A percentile compares a stretch with the other conserved stretches of the same genome.
These are phyloP conservation scores for Mimosa bimucronata DNA, from an alignment of 306 rosid genomes.

Conservation along the genomic window DNA sequence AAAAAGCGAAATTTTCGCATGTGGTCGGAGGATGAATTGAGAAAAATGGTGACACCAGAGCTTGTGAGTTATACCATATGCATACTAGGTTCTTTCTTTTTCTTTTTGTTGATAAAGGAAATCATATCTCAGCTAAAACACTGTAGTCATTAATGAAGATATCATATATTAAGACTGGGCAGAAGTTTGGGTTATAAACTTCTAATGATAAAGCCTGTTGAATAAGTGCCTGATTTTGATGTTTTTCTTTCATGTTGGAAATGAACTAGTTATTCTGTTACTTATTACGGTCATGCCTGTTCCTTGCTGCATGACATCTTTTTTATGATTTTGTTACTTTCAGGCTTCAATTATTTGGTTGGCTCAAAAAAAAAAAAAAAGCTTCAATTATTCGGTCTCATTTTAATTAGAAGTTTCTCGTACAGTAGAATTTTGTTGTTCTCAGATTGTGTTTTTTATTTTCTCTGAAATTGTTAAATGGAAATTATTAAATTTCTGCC, in stretches of 20 bases:
- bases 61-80: conserved; percentile 66
- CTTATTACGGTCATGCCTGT: conserved; percentile 11
- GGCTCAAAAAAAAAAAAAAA: no score
- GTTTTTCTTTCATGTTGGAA: conserved; percentile 26
- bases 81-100: conserved; percentile 23
- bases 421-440: background rate
- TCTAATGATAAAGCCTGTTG: conserved; percentile 8
- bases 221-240: conserved; percentile 6
- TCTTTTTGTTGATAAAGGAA: conserved; percentile 16
- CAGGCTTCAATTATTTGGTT: conserved; percentile 24
- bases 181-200: conserved; percentile 13
- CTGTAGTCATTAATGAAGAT: conserved; percentile 17
- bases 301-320: background rate
- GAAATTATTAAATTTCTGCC: conserved; percentile 2
- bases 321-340: conserved; percentile 26
- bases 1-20: conserved; percentile 86
- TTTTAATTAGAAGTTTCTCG: background rate
- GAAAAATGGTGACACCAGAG: conserved; percentile 91
- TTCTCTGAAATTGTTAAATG: background rate
- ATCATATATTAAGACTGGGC: conserved; percentile 16
- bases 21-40: conserved; percentile 79
- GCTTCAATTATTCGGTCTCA: conserved; percentile 9
- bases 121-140: conserved; percentile 25
- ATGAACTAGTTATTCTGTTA: background rate
- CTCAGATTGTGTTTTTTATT: conserved; percentile 9